These are phyloP conservation scores for Salvia hispanica DNA, from an alignment of 257 asterid species.

Conservation along the genomic window DNA sequence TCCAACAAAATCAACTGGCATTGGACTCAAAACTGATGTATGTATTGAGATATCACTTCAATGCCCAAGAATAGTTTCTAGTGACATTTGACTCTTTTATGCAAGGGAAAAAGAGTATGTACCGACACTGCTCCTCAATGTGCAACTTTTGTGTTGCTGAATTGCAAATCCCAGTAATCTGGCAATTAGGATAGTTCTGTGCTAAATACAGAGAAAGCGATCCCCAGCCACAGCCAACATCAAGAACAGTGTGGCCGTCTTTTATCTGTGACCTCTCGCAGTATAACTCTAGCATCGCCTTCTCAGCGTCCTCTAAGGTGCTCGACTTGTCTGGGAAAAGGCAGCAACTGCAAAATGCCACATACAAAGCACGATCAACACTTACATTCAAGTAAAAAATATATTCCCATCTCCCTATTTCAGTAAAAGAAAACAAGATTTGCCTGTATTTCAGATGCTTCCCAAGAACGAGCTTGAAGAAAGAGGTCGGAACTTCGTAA, in stretches of 20 bases:
- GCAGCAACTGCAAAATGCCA: slow-evolving; percentile 65
- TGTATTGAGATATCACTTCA: no score
- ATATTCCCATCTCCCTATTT: no score
- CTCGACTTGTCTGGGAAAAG: slow-evolving; percentile 59
- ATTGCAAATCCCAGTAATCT: slow-evolving; percentile 88
- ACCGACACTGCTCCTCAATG: slow-evolving; percentile 80
- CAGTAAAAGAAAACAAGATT: background rate
- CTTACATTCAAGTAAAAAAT: no score
- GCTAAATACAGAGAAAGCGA: slow-evolving; percentile 76
- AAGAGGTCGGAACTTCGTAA: slow-evolving; percentile 86
- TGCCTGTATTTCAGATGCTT: slow-evolving; percentile 88
- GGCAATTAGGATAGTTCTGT: slow-evolving; percentile 67
- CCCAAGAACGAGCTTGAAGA: slow-evolving; percentile 92
- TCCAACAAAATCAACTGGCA: slow-evolving; percentile 13
- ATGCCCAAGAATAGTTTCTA: background rate
- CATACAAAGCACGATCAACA: slow-evolving; percentile 13
- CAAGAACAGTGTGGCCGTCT: slow-evolving; percentile 90
- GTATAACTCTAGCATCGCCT: slow-evolving; percentile 78
- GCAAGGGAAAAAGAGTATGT: slow-evolving; percentile 8
- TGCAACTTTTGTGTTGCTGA: slow-evolving; percentile 81
- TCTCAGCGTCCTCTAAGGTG: slow-evolving; percentile 89
- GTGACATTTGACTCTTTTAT: background rate
- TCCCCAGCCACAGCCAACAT: slow-evolving; percentile 99
- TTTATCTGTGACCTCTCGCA: slow-evolving; percentile 79
- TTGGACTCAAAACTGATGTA: no score